Conservation (phyloP, 1,284 basidiomycete genomes). For the Kalmanozyma brasiliensis region DNA sequence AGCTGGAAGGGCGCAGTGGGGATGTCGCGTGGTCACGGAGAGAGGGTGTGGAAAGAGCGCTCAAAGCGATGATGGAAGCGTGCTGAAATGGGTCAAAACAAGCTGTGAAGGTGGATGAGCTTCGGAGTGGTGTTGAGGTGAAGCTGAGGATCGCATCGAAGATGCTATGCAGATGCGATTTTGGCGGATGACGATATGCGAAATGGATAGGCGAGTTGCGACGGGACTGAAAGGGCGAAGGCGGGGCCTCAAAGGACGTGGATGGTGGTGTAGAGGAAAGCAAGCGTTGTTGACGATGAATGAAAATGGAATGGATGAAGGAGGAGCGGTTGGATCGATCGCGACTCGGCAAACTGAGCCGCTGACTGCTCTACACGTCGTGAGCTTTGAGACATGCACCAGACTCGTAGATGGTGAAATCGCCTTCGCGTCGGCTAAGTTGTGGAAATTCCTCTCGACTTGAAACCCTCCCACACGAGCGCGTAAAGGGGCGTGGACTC, state of each 20-base stretch:
- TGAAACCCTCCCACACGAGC: conserved; percentile 6
- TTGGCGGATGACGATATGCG: no score
- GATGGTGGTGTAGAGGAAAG: conserved; percentile 4
- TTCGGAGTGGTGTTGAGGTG: no score
- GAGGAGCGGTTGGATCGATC: conserved; percentile 20
- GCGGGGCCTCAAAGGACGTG: neutral
- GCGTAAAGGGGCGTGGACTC: conserved; percentile 29
- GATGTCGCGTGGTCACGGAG: no score
- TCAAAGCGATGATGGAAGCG: no score
- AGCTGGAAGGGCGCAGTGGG: no score
- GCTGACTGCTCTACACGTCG: no score
- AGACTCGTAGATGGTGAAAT: conserved; percentile 3
- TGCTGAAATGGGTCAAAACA: no score
- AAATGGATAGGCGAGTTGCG: neutral
- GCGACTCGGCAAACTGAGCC: conserved; percentile 4
- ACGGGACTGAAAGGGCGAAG: neutral
- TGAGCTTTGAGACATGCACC: conserved; percentile 8
- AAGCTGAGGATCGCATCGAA: no score
- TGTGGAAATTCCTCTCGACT: conserved; percentile 10
- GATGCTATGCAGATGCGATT: no score
- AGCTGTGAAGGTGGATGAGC: no score
- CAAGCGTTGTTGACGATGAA: neutral
- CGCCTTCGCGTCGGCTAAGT: conserved; percentile 4
- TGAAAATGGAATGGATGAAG: conserved; percentile 9
- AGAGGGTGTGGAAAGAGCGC: no score